Percentiles rank a stretch among this genome's conserved stretches.
These are phyloP conservation scores for Aspergillus hortae DNA, from an alignment of 2,329 filamentous ascomycete genomes.

Conservation along the genomic window DNA sequence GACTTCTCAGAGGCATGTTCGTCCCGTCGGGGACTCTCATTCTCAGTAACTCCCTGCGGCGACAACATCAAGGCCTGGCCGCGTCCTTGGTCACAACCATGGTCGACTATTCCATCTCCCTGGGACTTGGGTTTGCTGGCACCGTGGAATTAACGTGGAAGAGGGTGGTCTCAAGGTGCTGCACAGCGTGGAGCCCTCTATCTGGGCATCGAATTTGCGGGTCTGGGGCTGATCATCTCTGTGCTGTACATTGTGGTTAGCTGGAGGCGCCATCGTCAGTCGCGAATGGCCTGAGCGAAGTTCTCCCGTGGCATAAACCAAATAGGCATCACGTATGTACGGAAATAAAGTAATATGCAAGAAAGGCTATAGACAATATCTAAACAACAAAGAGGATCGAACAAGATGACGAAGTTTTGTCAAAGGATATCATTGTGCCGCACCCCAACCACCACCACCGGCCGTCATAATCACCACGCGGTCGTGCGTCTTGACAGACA, in stretches of 20 bases:
- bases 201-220: too few relatives aligned
- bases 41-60: constrained; percentile 52
- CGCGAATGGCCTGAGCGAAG: too few relatives aligned
- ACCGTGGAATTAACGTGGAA: too few relatives aligned
- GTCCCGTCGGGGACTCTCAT: constrained; percentile 62
- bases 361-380: background rate
- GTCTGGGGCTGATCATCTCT: too few relatives aligned
- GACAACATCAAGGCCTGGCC: constrained; percentile 51
- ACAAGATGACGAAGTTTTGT: background rate
- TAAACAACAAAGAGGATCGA: background rate
- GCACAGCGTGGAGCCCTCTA: too few relatives aligned
- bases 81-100: constrained; percentile 60
- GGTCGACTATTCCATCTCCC: constrained; percentile 66
- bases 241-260: too few relatives aligned
- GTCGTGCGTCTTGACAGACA: constrained; percentile 57
- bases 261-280: constrained; percentile 5
- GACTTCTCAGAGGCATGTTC: constrained; percentile 57
- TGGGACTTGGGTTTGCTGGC: constrained; percentile 67
- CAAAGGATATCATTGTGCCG: constrained; percentile 1
- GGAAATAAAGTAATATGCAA: background rate
- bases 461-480: constrained; percentile 60
- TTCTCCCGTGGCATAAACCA: too few relatives aligned
- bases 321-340: too few relatives aligned
- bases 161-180: too few relatives aligned
- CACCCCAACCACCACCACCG: constrained; percentile 46